Conservation (phyloP, 2,329 filamentous ascomycete genomes). For the Aspergillus sp. region DNA sequence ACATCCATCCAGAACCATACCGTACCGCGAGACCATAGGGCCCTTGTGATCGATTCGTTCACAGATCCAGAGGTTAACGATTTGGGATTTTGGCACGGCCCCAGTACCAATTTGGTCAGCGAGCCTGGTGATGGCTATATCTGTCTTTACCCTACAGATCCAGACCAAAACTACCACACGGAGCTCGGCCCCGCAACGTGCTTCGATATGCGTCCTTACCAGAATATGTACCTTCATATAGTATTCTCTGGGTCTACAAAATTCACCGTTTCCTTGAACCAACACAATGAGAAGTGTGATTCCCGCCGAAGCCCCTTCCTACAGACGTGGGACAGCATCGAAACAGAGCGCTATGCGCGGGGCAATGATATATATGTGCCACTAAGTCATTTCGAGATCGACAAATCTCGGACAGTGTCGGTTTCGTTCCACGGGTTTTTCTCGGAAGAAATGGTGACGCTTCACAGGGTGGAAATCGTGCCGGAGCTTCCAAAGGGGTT, state of each 20-base stretch:
- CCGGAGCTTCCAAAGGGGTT: constrained; percentile 52
- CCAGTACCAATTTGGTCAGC: constrained; percentile 59
- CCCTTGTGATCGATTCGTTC: constrained; percentile 62
- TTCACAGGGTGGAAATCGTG: constrained; percentile 64
- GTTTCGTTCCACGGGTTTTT: constrained; percentile 67
- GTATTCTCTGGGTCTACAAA: constrained; percentile 61
- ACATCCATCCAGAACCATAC: neutral
- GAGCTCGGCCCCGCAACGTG: constrained; percentile 56
- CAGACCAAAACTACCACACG: constrained; percentile 63
- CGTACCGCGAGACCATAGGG: neutral
- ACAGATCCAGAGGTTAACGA: constrained; percentile 54
- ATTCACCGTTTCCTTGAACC: constrained; percentile 65
- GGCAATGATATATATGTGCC: constrained; percentile 64
- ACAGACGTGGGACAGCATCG: constrained; percentile 67
- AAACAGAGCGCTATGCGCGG: constrained; percentile 61
- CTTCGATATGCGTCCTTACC: constrained; percentile 56
- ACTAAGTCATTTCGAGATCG: constrained; percentile 64
- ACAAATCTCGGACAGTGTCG: constrained; percentile 57
- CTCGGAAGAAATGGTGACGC: constrained; percentile 48
- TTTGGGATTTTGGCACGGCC: constrained; percentile 65
- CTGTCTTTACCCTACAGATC: constrained; percentile 58
- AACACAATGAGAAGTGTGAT: constrained; percentile 64
- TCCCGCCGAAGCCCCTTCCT: constrained; percentile 59
- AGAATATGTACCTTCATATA: constrained; percentile 63
- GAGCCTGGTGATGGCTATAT: constrained; percentile 54